Evolutionary conservation across 805 yeast species (phyloP).

Genomic region (Saccharomycopsis sp.): DNA sequence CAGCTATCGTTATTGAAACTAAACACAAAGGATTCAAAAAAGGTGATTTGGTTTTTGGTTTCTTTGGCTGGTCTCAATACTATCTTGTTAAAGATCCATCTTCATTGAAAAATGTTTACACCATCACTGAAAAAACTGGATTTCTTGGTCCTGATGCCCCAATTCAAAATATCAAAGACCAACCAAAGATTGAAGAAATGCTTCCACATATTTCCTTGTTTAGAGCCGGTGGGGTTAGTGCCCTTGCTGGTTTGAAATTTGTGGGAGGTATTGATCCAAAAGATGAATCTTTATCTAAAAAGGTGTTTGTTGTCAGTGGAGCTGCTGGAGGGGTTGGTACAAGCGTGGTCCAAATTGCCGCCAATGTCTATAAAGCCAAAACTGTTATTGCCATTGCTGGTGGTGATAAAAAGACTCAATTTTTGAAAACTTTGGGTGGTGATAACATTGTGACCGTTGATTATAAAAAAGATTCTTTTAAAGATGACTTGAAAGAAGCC

Average conservation of each 20-base stretch:
- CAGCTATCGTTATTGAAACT: slow-evolving; percentile 41
- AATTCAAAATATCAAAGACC: no score
- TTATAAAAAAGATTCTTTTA: slow-evolving; percentile 28
- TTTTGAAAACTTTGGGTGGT: slow-evolving; percentile 44
- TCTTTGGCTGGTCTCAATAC: slow-evolving; percentile 40
- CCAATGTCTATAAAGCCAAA: slow-evolving; percentile 39
- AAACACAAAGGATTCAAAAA: slow-evolving; percentile 29
- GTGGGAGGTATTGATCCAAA: slow-evolving; percentile 16
- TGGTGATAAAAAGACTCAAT: slow-evolving; percentile 41
- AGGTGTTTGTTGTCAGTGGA: slow-evolving; percentile 46
- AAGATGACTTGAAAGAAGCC: slow-evolving; percentile 28
- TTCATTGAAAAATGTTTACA: not conserved
- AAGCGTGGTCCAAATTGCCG: slow-evolving; percentile 45
- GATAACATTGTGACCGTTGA: slow-evolving; percentile 45
- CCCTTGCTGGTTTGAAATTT: not conserved
- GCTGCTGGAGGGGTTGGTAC: slow-evolving; percentile 74
- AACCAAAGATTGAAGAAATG: no score
- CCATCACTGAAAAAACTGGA: not conserved
- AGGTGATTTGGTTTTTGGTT: slow-evolving; percentile 35
- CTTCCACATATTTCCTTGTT: no score
- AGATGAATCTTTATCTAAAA: no score
- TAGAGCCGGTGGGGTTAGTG: not conserved
- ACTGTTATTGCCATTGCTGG: slow-evolving; percentile 57
- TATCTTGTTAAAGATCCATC: slow-evolving; percentile 20
- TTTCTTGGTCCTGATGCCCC: not conserved